Base-by-base conservation (phyloP, 169 alveolate species). In the Eimeria necatrix region DNA sequence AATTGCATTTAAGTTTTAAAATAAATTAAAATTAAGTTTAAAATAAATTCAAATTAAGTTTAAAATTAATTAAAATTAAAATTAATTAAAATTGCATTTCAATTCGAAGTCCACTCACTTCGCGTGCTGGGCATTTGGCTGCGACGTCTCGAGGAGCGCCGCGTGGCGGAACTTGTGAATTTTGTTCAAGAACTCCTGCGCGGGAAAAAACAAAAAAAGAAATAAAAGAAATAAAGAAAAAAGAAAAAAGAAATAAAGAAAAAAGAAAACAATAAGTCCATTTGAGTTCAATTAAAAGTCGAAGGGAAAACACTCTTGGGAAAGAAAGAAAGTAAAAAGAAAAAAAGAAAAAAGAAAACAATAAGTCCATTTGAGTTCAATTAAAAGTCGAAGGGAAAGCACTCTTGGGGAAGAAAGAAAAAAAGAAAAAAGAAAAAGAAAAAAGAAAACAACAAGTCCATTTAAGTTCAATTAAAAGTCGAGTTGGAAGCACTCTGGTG, bases 141-240 rank as follows among this genome's bases (percentile, higher is more conserved):
- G 71, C 16, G 49, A 46, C 51, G 16, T 0, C 6, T 10, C 71
- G 6, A 56, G 4, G 10, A 48, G 20, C 26, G 88, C 60, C 18
- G 88, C 88, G 22, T 56, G 49, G 49, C 94, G 20, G 56, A 60
- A 89, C 56, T 64, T 51, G 78, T 71, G 78, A 9, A 89, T 56
- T 56, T 73, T 70, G 94, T 89, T 78, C 49, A 89, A 8, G 53
- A 89, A 76, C 3, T 46, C 94, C 94, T 89, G 78, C 64, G n/a
- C 4, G n/a, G 18, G 64, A 1, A 56, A 2, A 56, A 12, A 12
- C 64, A 56, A 56, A 56, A 1, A 56, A 53, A 53, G 6, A 12
- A 6, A 6, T 53, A 53, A 6, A 12, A 6, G 18, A 53, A 8
- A 53, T 12, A 53, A 12, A 53, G 61, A 53, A 53, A 53, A 53